Evolutionary conservation across 2,329 filamentous ascomycete genomes (phyloP).

Genomic region (Exserohilum turcica): DNA sequence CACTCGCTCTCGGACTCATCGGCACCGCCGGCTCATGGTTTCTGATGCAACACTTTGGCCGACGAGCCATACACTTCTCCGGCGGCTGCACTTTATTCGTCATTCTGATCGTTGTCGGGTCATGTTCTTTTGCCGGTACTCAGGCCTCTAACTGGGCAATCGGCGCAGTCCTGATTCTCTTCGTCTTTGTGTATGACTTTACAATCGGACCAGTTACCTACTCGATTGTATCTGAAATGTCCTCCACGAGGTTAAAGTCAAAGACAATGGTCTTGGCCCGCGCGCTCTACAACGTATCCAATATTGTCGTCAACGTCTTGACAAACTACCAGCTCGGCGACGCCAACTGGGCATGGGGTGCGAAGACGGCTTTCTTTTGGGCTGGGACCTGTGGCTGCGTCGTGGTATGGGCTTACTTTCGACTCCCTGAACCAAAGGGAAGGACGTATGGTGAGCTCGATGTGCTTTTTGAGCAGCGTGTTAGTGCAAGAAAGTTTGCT

Average conservation of each 20-base stretch:
- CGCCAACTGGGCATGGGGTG: constrained; percentile 79
- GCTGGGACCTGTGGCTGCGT: constrained; percentile 74
- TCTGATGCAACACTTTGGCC: constrained; percentile 76
- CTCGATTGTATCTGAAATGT: constrained; percentile 80
- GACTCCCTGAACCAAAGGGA: constrained; percentile 75
- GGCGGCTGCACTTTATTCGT: constrained; percentile 63
- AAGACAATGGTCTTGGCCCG: constrained; percentile 86
- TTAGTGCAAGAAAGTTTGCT: constrained; percentile 25
- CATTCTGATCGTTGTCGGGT: constrained; percentile 76
- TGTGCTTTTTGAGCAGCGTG: constrained; percentile 69
- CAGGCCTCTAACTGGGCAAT: constrained; percentile 18
- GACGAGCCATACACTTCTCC: constrained; percentile 73
- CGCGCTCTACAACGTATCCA: constrained; percentile 75
- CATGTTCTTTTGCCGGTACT: too few relatives aligned
- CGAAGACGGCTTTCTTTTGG: constrained; percentile 86
- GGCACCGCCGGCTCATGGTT: constrained; percentile 76
- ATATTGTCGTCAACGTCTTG: constrained; percentile 78
- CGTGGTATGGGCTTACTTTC: constrained; percentile 76
- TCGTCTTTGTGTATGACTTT: constrained; percentile 19
- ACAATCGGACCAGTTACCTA: constrained; percentile 49
- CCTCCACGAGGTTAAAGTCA: constrained; percentile 78
- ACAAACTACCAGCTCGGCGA: constrained; percentile 59
- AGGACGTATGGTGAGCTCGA: constrained; percentile 84
- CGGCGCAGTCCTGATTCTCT: constrained; percentile 14
- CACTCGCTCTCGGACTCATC: constrained; percentile 32